These are phyloP conservation scores for Gossypium aridum DNA, from an alignment of 441 rosid species.

Conservation along the genomic window DNA sequence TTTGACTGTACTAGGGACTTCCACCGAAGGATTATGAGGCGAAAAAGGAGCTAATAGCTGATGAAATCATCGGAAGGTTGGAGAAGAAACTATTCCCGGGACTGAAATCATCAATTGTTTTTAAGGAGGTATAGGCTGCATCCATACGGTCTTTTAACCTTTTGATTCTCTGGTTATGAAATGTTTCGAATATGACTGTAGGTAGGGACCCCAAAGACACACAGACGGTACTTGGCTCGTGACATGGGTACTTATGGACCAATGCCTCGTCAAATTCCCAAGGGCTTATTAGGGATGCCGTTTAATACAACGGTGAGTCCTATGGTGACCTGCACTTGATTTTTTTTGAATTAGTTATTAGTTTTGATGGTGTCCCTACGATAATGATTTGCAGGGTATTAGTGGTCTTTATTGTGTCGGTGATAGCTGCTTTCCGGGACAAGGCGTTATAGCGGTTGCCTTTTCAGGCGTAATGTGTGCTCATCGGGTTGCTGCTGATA, in stretches of 20 bases:
- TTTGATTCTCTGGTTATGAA: not conserved
- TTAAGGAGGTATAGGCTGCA: conserved; percentile 60
- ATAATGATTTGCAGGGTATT: conserved; percentile 49
- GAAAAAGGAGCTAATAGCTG: conserved; percentile 66
- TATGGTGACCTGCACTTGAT: not conserved
- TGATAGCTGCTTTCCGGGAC: conserved; percentile 97
- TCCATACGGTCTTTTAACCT: not conserved
- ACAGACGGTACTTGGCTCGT: conserved; percentile 77
- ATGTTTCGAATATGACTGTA: conserved; percentile 18
- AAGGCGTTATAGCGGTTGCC: conserved; percentile 94
- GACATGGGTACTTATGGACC: conserved; percentile 93
- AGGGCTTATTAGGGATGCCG: conserved; percentile 96
- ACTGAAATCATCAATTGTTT: conserved; percentile 65
- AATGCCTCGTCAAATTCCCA: conserved; percentile 75
- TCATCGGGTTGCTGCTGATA: conserved; percentile 96
- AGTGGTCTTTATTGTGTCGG: conserved; percentile 87
- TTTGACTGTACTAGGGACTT: conserved; percentile 49
- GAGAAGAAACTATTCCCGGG: conserved; percentile 84
- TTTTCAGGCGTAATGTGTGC: conserved; percentile 96
- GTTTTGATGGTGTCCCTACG: not conserved
- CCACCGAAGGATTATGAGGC: conserved; percentile 70
- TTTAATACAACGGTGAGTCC: conserved; percentile 83
- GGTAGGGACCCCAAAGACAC: conserved; percentile 95
- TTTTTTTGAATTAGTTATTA: not conserved
- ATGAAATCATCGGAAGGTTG: conserved; percentile 61